phyloP scores from a whole-genome alignment of 148 eudicot genomes.

The Polygonum maritimum region DNA sequence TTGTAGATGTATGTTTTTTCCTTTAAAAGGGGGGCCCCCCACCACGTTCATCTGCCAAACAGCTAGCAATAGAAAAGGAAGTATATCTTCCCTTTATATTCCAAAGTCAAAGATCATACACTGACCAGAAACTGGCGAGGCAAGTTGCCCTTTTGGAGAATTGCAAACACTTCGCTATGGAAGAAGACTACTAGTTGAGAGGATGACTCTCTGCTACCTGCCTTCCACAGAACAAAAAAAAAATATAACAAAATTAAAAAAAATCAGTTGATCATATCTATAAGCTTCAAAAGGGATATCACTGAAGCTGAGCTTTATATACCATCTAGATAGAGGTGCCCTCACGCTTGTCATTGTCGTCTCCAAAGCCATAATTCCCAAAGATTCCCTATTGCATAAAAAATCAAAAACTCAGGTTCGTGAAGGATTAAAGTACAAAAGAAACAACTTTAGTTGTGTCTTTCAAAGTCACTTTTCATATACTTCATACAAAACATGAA shows the following conservation, averaged over 20 bases:
- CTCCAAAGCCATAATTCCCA: constrained; percentile 48
- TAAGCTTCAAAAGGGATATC: background rate
- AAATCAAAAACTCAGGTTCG: background rate
- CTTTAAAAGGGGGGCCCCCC: constrained; percentile 12
- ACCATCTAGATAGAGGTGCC: constrained; percentile 18
- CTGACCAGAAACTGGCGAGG: background rate
- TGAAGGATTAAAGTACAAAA: background rate
- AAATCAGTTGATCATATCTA: background rate
- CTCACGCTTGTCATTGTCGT: constrained; percentile 11
- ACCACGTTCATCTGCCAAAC: constrained; percentile 9
- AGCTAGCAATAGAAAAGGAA: constrained; percentile 12
- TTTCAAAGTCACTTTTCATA: background rate
- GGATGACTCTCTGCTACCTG: background rate
- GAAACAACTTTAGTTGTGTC: background rate
- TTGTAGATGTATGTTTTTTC: background rate
- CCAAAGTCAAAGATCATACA: constrained; percentile 11
- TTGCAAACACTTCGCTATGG: background rate
- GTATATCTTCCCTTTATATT: constrained; percentile 5
- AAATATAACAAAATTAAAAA: background rate
- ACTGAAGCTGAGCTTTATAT: background rate
- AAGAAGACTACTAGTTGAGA: constrained; percentile 7
- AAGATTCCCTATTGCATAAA: constrained; percentile 48
- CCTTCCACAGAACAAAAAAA: background rate
- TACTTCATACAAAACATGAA: background rate
- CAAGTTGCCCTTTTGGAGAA: background rate